Evolutionary conservation across 176 grass and related monocot genomes (phyloP).

Genomic region (Carex littledalei): DNA sequence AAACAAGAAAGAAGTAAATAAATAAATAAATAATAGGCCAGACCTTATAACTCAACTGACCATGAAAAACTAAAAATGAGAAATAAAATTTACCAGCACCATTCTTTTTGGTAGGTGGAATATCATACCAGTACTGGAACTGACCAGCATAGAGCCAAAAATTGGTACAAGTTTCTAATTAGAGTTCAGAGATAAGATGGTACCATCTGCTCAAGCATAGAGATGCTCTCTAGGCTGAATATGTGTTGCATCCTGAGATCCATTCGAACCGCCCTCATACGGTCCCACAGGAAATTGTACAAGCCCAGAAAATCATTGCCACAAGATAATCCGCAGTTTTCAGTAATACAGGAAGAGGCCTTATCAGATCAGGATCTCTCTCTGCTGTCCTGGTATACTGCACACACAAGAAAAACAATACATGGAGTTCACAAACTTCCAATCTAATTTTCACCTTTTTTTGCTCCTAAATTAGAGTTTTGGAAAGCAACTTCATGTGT

Average conservation of each 20-base stretch:
- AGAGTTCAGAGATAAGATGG: background rate
- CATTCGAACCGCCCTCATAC: slow-evolving; percentile 95
- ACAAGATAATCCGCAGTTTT: slow-evolving; percentile 78
- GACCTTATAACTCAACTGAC: background rate
- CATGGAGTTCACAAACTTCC: slow-evolving; percentile 24
- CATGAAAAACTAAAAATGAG: background rate
- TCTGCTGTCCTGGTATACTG: slow-evolving; percentile 97
- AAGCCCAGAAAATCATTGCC: slow-evolving; percentile 68
- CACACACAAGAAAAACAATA: slow-evolving; percentile 51
- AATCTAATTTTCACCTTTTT: background rate
- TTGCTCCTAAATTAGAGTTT: background rate
- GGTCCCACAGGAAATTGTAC: slow-evolving; percentile 97
- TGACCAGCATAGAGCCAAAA: background rate
- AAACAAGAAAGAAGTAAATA: background rate
- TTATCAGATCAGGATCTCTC: slow-evolving; percentile 78
- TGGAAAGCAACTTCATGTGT: background rate
- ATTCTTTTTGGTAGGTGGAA: background rate
- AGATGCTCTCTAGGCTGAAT: slow-evolving; percentile 63
- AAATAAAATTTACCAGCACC: background rate
- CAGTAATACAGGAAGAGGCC: slow-evolving; percentile 85
- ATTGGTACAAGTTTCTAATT: background rate
- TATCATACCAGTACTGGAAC: background rate
- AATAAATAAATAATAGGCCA: background rate
- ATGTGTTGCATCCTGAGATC: slow-evolving; percentile 98
- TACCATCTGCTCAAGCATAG: slow-evolving; percentile 99